Evolutionary conservation across 2,329 filamentous ascomycete species (phyloP), one percentile per base, ranked within the genome.

Genomic region (Chrysoporthe deuterocubensis): DNA sequence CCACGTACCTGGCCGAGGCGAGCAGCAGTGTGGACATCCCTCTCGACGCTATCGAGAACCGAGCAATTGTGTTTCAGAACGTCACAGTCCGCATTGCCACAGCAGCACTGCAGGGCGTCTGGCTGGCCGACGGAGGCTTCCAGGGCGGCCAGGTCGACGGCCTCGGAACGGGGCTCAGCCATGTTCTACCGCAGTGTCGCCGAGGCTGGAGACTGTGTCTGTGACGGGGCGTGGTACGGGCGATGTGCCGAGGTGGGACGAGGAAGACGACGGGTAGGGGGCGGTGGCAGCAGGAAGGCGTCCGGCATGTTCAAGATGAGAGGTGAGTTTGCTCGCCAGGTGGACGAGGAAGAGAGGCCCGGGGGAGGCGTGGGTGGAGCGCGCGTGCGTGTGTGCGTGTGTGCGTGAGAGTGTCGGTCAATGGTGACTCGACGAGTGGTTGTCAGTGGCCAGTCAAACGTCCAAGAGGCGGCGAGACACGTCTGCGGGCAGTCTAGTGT

Each of bases 1-100:
- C 16, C 44, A 70, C 92, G 77, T 90, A 97, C 95, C 92, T 97
- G 92, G 72, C 96, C 96, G 74, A 97, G 86, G 77, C 91, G 87
- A 61, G 94, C 96, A 52, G 96, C 96, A 64, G 89, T 93, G 74
- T 90, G 89, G 65, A 97, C 92, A 81, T 97, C 93, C 74, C 90
- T 91, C 80, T 98, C 95, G 71, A 98, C 85, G 70, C 88, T 90
- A 73, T 93, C 90, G 59, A 98, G 84, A 71, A 93, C 85, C 58
- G 86, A 85, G 78, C 89, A 90, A 80, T 95, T 97, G 80, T 94
- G 90, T 78, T 88, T 89, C 70, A 97, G 85, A 77, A 92, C 93
- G 73, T 89, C 86, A 79, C 95, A 98, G 74, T 93, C 89, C 70
- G 84, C 77, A 72, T 89, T 89, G 67, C 94, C 94, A 81, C 95